Evolutionary conservation across 1,284 basidiomycete genomes (phyloP), one percentile per base, ranked within the genome.

Genomic region (Heterobasidion irregulare): DNA sequence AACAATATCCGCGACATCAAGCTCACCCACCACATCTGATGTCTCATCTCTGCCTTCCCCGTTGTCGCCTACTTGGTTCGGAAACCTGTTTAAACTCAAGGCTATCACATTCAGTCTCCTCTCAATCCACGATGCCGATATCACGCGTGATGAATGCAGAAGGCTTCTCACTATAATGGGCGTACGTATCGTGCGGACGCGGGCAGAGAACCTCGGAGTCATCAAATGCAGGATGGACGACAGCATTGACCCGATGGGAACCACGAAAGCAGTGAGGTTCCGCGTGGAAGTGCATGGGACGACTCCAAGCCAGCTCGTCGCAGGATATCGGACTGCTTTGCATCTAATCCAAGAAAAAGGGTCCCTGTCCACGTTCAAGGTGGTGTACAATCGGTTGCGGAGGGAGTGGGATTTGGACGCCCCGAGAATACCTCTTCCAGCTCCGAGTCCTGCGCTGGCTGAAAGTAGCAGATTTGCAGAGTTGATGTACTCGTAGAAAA

Each of bases 31-130:
- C 53, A 71, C 79, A 12, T 72, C 78, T 2, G 73, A 72, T 32
- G 76, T 75, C 15, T 78, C 74, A 52, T 70, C 74, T 12, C 70
- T 70, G 1, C 68, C 74, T 16, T 70, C 76, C 12, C 73, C 76
- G 3, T 81, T 80, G 8, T 89, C 87, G 68, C 82, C 88, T 50
- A 84, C 82, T 56, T 98, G 95, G 95, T 84, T 98, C 61, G 83
- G 84, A 53, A 89, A 87, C 59, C 79, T 97, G 49, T 96, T 98
- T 80, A 89, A 84, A 65, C 87, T 92, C 75, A 92, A 87, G 65
- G 84, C 90, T 0, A 75, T 81, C 15, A 78, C 75, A 13, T 85
- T 84, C 68, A 73, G 73, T 46, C 70, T 93, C 2, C 70, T 82
- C 47, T 93, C 91, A 2, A 73, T 76, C 9, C 76, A 85, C 57